Percentiles rank a stretch among this genome's conserved stretches.
Evolutionary conservation across 495 filamentous ascomycete genomes (phyloP).

Genomic region (Penicillium longicatenatum): DNA sequence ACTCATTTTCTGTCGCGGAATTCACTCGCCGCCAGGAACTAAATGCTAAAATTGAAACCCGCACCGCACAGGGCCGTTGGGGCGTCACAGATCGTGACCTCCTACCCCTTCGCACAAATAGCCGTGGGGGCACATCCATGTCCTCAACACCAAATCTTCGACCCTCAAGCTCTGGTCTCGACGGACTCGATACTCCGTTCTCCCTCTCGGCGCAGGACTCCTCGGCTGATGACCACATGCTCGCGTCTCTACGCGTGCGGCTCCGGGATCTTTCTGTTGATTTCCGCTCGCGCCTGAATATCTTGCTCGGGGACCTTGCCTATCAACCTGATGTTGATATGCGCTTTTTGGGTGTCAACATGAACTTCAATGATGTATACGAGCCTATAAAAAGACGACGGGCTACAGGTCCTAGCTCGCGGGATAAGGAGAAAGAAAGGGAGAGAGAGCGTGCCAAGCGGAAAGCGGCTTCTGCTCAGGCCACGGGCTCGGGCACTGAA

Average conservation of each 20-base stretch:
- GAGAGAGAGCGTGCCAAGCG: slow-evolving; percentile 30
- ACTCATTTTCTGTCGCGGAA: slow-evolving; percentile 89
- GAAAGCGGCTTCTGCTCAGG: slow-evolving; percentile 23
- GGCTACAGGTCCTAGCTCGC: slow-evolving; percentile 24
- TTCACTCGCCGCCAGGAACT: slow-evolving; percentile 89
- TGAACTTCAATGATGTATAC: slow-evolving; percentile 99
- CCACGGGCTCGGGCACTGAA: slow-evolving; percentile 20
- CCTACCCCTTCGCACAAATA: slow-evolving; percentile 27
- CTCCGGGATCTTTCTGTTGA: slow-evolving; percentile 68
- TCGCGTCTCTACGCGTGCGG: slow-evolving; percentile 72
- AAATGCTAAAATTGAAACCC: slow-evolving; percentile 68
- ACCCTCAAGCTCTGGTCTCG: slow-evolving; percentile 27
- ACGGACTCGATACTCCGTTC: slow-evolving; percentile 36
- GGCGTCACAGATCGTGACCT: slow-evolving; percentile 61
- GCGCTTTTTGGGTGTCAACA: slow-evolving; percentile 90
- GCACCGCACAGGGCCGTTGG: slow-evolving; percentile 63
- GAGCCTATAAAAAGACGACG: slow-evolving; percentile 62
- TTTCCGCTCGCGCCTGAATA: slow-evolving; percentile 74
- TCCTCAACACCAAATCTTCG: slow-evolving; percentile 35
- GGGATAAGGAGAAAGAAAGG: slow-evolving; percentile 41
- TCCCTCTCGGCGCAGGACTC: slow-evolving; percentile 34
- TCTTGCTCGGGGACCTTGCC: slow-evolving; percentile 83
- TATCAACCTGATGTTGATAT: slow-evolving; percentile 96
- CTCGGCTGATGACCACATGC: slow-evolving; percentile 62
- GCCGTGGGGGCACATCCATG: slow-evolving; percentile 30